Evolutionary conservation across 768 basidiomycete genomes (phyloP).

Genomic region (Lactifluus pinguis): DNA sequence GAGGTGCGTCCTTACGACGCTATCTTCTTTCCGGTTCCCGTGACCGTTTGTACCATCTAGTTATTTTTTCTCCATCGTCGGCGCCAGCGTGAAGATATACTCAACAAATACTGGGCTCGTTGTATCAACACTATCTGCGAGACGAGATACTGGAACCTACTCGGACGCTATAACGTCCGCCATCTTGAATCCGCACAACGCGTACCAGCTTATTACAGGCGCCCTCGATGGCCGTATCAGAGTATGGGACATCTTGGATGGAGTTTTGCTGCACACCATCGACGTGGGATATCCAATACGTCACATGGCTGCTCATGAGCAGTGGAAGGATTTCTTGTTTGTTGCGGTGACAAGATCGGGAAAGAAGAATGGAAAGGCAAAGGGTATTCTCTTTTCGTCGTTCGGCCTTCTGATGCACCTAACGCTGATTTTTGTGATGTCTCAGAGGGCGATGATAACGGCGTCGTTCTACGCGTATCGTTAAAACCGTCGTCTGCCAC

Average conservation of each 20-base stretch:
- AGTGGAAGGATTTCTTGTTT: constrained; percentile 60
- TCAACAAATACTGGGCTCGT: constrained; percentile 70
- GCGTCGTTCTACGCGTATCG: constrained; percentile 54
- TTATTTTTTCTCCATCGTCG: constrained; percentile 83
- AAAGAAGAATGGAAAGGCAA: constrained; percentile 34
- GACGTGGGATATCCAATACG: constrained; percentile 60
- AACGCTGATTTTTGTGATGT: neutral
- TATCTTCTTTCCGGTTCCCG: neutral
- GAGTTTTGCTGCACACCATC: constrained; percentile 65
- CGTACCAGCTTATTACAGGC: constrained; percentile 82
- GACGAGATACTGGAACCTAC: constrained; percentile 30
- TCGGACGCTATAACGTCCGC: constrained; percentile 60
- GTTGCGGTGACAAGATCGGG: constrained; percentile 49
- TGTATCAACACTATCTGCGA: constrained; percentile 71
- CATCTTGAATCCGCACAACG: constrained; percentile 74
- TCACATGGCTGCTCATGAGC: constrained; percentile 60
- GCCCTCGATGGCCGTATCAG: constrained; percentile 77
- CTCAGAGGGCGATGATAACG: constrained; percentile 30
- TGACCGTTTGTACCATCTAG: constrained; percentile 32
- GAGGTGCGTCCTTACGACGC: constrained; percentile 41
- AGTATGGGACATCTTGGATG: constrained; percentile 93
- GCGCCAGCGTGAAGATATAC: constrained; percentile 77
- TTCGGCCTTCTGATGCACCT: neutral
- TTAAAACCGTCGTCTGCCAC: constrained; percentile 40
- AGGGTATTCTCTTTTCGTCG: constrained; percentile 20